phyloP scores from a whole-genome alignment of 2,329 filamentous ascomycete species.

The Trichoderma sp. region DNA sequence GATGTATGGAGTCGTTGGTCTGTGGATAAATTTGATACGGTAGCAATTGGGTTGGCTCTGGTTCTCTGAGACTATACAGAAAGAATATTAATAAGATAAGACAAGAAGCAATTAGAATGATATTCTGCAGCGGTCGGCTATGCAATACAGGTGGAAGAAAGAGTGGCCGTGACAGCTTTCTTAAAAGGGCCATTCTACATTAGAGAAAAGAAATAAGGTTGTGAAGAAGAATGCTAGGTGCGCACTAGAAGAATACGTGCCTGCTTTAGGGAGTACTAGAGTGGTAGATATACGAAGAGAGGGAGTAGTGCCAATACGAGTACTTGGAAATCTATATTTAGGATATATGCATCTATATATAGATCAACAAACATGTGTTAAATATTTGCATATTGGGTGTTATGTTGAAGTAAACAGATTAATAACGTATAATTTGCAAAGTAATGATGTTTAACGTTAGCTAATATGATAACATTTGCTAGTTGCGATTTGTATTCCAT shows the following conservation, averaged over 20 bases:
- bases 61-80: not conserved
- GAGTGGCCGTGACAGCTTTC: not conserved
- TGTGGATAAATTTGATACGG: constrained; percentile 2
- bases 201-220: not conserved
- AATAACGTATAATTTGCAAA: not conserved
- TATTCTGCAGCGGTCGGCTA: not conserved
- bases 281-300: not conserved
- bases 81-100: not conserved
- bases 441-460: not conserved
- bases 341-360: not conserved
- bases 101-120: not conserved
- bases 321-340: not conserved
- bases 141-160: not conserved
- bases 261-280: not conserved
- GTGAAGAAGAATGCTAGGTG: not conserved
- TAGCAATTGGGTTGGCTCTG: not conserved
- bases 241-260: not conserved
- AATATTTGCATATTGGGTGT: not conserved
- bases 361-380: not conserved
- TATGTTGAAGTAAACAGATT: not conserved
- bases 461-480: not conserved
- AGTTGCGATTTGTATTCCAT: not conserved
- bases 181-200: constrained; percentile 1
- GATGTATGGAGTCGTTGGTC: constrained; percentile 22
- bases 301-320: not conserved